Base-by-base conservation (phyloP, 2,329 filamentous ascomycete species). In the Colletotrichum sp. region DNA sequence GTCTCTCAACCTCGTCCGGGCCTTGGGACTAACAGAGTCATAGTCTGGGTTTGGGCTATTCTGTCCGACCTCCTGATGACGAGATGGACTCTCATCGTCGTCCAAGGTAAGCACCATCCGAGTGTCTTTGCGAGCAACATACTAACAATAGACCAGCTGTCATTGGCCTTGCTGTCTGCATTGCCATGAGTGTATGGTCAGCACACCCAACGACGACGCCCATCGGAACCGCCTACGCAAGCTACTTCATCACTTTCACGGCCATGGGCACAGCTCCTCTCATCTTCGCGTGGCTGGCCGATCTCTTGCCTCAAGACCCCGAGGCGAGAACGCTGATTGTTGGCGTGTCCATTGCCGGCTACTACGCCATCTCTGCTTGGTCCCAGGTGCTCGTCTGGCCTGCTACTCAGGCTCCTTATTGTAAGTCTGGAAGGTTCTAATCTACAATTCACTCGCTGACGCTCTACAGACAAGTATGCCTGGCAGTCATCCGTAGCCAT, bases 101-200 rank as follows among this genome's bases (percentile, higher is more conserved):
- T 82, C 4, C 89, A 90, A 81, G 84, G 84, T 83, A 76, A 63
- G 76, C 36, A 13, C 16, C 18, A 16, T 3, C n/a, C 18, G 30
- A n/a, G 12, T 71, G 15, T 75, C 32, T 48, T 26, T 7, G 16
- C 12, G 36, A 13, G 6, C 13, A 32, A 6, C 10, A 6, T 44
- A 32, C 36, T 73, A 13, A 77, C 28, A 24, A 13, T 5, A 18
- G 5, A 10, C 18, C 15, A 80, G 86, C 83, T 22, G 67, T 85
- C 3, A 88, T 90, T 65, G 88, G 86, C 1, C 81, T 89, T 5
- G 81, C 89, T 5, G 86, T 87, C 3, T 85, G 84, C 70, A 88
- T 90, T 34, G 87, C 86, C n/a, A 89, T 90, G 88, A 88, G 84
- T 26, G 81, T 89, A n/a, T 90, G 89, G 89, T 90, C 89, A 1